phyloP scores from a whole-genome alignment of 331 rosid species.

The Malus hybrid region DNA sequence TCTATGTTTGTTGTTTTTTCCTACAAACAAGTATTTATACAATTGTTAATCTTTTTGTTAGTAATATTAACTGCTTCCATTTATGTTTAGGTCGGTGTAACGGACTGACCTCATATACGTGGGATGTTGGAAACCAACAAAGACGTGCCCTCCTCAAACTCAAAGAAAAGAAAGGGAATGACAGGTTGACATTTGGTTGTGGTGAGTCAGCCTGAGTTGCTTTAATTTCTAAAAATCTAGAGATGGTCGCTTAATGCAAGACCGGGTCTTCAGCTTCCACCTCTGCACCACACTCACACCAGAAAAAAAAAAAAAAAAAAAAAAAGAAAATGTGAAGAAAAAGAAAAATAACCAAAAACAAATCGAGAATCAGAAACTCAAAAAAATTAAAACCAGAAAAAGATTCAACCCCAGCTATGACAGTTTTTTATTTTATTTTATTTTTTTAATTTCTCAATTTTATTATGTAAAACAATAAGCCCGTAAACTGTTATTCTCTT shows the following conservation, averaged over 20 bases:
- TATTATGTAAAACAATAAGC: background rate
- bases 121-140: background rate
- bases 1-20: no score
- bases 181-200: background rate
- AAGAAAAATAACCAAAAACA: background rate
- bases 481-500: slow-evolving; percentile 1
- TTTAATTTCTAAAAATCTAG: slow-evolving; percentile 41
- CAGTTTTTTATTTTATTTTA: no score
- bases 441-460: no score
- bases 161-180: slow-evolving; percentile 3
- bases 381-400: background rate
- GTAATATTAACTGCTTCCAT: no score
- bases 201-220: background rate
- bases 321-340: background rate
- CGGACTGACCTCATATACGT: background rate
- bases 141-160: background rate
- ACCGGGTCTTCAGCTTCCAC: slow-evolving; percentile 46
- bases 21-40: no score
- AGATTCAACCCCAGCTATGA: background rate
- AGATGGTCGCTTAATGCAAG: slow-evolving; percentile 32
- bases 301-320: background rate
- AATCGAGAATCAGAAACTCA: background rate
- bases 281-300: slow-evolving; percentile 9
- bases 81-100: no score
- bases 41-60: no score